Conservation (phyloP, 108 stramenopile species). For the Seminavis robusta region DNA sequence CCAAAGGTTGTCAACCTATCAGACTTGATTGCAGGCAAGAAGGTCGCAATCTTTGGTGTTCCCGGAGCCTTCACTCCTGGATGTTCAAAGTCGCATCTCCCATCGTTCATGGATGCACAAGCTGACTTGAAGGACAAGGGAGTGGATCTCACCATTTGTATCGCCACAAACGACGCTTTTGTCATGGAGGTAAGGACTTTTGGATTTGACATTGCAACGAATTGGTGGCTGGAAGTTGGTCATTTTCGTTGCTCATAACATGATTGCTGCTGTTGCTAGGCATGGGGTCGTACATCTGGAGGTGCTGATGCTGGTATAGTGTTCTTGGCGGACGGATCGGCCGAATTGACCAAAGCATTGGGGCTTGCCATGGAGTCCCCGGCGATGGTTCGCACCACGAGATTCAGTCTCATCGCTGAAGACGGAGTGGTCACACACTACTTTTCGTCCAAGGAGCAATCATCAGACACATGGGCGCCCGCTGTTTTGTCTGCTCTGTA, state of each 20-base stretch:
- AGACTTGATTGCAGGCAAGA: conserved; percentile 74
- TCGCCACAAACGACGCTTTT: conserved; percentile 85
- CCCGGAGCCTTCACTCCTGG: conserved; percentile 92
- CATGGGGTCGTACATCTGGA: conserved; percentile 79
- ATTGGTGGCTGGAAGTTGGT: background rate
- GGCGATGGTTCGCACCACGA: conserved; percentile 62
- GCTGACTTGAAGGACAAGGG: conserved; percentile 81
- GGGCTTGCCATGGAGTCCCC: conserved; percentile 69
- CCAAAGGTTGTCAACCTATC: conserved; percentile 48
- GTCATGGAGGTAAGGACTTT: conserved; percentile 68
- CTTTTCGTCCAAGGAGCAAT: conserved; percentile 57
- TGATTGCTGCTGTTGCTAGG: conserved; percentile 18
- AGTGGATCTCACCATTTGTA: conserved; percentile 78
- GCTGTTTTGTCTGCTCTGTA: conserved; percentile 58
- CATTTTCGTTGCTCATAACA: background rate
- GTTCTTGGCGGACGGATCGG: conserved; percentile 66
- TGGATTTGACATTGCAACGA: background rate
- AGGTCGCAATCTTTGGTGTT: conserved; percentile 88
- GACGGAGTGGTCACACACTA: conserved; percentile 80
- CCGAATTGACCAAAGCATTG: conserved; percentile 63
- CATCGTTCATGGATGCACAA: conserved; percentile 79
- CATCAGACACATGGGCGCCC: conserved; percentile 81
- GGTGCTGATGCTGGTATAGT: conserved; percentile 72
- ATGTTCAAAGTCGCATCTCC: conserved; percentile 83
- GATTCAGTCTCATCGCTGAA: conserved; percentile 81